Conservation (phyloP, 495 filamentous ascomycete species). For the Annulohypoxylon bovei region DNA sequence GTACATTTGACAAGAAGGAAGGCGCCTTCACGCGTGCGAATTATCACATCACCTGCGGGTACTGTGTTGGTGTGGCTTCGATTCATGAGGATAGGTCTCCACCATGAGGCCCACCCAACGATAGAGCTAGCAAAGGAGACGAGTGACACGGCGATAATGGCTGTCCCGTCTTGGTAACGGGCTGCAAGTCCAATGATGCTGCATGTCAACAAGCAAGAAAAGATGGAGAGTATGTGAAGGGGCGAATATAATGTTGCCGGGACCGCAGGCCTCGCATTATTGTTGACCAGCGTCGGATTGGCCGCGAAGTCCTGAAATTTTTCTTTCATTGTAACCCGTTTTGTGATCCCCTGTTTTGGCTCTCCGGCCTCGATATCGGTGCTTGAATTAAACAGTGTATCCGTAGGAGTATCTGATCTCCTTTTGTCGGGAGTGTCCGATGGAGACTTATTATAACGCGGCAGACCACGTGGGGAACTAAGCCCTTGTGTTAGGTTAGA, state of each 20-base stretch:
- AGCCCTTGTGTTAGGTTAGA: background rate
- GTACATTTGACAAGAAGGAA: constrained; percentile 69
- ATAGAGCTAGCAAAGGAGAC: constrained; percentile 61
- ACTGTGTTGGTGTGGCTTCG: constrained; percentile 61
- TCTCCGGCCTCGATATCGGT: constrained; percentile 33
- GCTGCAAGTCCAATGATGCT: constrained; percentile 51
- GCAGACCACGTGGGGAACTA: background rate
- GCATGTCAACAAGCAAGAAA: constrained; percentile 62
- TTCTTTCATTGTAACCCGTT: constrained; percentile 47
- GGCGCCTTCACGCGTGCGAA: constrained; percentile 67
- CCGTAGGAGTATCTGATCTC: background rate
- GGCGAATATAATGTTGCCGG: constrained; percentile 59
- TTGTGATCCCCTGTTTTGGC: constrained; percentile 38
- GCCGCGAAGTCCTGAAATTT: constrained; percentile 50
- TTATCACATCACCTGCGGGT: constrained; percentile 67
- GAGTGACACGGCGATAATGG: constrained; percentile 58
- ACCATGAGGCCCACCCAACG: constrained; percentile 63
- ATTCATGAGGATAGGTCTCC: constrained; percentile 62
- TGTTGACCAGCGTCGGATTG: constrained; percentile 49
- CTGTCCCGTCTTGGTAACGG: constrained; percentile 61
- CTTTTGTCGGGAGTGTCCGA: constrained; percentile 10
- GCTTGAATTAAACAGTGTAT: constrained; percentile 10
- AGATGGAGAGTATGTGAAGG: constrained; percentile 61
- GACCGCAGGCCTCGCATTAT: constrained; percentile 52
- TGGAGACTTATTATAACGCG: constrained; percentile 6